Percentiles rank a stretch among this genome's conserved stretches.
These are phyloP conservation scores for Hypomontagnella monticulosa DNA, from an alignment of 495 filamentous ascomycete species.

Conservation along the genomic window DNA sequence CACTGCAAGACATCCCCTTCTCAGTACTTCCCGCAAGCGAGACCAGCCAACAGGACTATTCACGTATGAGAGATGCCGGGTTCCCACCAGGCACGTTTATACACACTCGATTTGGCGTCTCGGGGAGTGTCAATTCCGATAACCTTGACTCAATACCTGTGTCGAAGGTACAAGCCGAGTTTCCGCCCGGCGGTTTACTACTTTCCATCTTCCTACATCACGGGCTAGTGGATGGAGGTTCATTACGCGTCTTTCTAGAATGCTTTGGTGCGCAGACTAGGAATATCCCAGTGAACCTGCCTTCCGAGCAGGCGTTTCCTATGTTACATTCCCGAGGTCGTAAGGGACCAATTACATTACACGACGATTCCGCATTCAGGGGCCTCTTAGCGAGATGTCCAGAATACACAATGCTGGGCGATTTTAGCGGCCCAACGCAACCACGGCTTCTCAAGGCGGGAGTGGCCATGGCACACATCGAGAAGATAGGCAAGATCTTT, in stretches of 20 bases:
- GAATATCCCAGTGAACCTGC: slow-evolving; percentile 25
- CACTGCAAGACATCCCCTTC: slow-evolving; percentile 43
- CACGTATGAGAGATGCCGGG: slow-evolving; percentile 36
- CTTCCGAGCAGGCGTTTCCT: slow-evolving; percentile 40
- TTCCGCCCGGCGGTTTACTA: slow-evolving; percentile 46
- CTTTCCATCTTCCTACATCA: slow-evolving; percentile 51
- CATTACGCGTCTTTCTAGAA: slow-evolving; percentile 62
- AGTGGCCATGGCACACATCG: slow-evolving; percentile 35
- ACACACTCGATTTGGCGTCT: slow-evolving; percentile 32
- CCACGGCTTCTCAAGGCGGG: slow-evolving; percentile 35
- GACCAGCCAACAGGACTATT: slow-evolving; percentile 37
- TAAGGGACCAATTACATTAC: slow-evolving; percentile 32
- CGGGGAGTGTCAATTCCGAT: slow-evolving; percentile 22
- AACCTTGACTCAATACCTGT: slow-evolving; percentile 43
- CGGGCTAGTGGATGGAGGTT: slow-evolving; percentile 51
- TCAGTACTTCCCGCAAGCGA: slow-evolving; percentile 33
- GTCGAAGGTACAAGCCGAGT: slow-evolving; percentile 45
- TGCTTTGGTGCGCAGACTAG: slow-evolving; percentile 50
- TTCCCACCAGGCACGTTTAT: slow-evolving; percentile 48
- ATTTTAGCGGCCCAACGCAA: slow-evolving; percentile 46
- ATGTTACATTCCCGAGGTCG: slow-evolving; percentile 26
- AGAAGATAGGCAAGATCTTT: slow-evolving; percentile 49
- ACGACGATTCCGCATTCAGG: slow-evolving; percentile 31
- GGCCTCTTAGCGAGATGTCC: slow-evolving; percentile 38
- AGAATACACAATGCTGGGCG: slow-evolving; percentile 45